Base-by-base conservation (phyloP, 192 early-diverging fungal species). In the Coemansia sp. region DNA sequence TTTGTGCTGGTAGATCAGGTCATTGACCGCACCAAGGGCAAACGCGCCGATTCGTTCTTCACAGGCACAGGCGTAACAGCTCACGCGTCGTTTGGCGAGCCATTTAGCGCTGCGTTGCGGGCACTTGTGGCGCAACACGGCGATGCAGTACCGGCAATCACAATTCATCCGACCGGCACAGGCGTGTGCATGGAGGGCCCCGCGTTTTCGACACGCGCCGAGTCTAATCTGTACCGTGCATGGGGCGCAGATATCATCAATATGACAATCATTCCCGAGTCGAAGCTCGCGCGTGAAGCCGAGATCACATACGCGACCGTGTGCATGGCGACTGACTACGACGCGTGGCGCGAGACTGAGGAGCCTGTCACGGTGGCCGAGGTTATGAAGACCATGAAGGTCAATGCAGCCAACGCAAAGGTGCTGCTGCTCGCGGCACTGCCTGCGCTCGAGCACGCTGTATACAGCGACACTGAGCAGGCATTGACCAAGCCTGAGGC, bases 311-410 rank as follows among this genome's bases (percentile, higher is more conserved):
- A 99, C 71, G 93, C 96, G 65, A 92, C 97, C 87, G 85, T 99
- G 30, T 99, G 97, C 85, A 99, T 99, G 97, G 89, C 92, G 30
- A 99, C 97, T 30, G 97, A 99, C 85, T 99, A 98, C 71, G 97
- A 99, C 73, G 89, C 88, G 74, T 93, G 92, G 92, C 86, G 85
- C 66, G 83, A 86, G 58, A 78, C 84, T 7, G 89, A 89, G 54
- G 94, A 92, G 62, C 82, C 87, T 9, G 97, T 99, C 47, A 90
- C 88, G 8, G 91, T 93, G 14, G 88, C 91, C 57, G 85, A 85
- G 55, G 92, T 94, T 44, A 89, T 99, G 82, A 84, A 85, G 30
- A 97, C 93, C 76, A 85, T 98, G 84, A 86, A 84, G 60, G 85
- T 84, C 62, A 99, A 99, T 78, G 78, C 85, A 5, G 82, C 49